Evolutionary conservation across 768 basidiomycete genomes (phyloP), one percentile per base, ranked within the genome.

Genomic region (Lactifluus echinatus): DNA sequence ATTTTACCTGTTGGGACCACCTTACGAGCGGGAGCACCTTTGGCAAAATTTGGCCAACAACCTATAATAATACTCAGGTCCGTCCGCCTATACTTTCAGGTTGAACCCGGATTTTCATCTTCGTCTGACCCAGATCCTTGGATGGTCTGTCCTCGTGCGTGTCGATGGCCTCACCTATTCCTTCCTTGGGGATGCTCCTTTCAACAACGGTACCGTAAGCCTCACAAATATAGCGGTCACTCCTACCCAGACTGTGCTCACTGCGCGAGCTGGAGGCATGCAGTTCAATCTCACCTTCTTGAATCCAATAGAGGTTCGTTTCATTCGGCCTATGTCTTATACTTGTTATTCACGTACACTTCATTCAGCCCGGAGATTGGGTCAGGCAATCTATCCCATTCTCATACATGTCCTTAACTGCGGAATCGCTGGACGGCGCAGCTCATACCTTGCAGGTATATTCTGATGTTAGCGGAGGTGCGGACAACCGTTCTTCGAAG

Each of bases 311-410:
- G 72, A 72, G 66, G 73, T 73, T 60, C 33, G 49, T 34, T n/a
- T 23, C 1, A 0, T 21, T 19, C 1, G 3, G 15, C 7, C 11
- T 31, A 8, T 19, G 12, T 26, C 10, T 28, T 29, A 2, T 3
- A 4, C 40, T 21, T 15, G 4, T 21, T 15, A 11, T 19, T 17
- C 7, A 34, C 29, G 19, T 31, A 21, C 7, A 37, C 19, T 31
- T 21, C 34, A 29, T 1, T 15, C 11, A 73, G 71, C 71, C 73
- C 0, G 63, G 65, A 14, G 70, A 75, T 60, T 67, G 69, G 53
- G 68, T 72, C 44, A 65, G 64, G n/a, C 72, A 74, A 53, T 74
- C 74, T 1, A 50, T 75, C 3, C 73, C 74, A 4, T 74, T 75
- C 60, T 69, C 73, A 8, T 75, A 75, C 52, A 36, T 75, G 12